A percentile compares a stretch with the other conserved stretches of the same genome.
Conservation (phyloP, 352 stramenopile species). For the Phytophthora citrophthora region DNA sequence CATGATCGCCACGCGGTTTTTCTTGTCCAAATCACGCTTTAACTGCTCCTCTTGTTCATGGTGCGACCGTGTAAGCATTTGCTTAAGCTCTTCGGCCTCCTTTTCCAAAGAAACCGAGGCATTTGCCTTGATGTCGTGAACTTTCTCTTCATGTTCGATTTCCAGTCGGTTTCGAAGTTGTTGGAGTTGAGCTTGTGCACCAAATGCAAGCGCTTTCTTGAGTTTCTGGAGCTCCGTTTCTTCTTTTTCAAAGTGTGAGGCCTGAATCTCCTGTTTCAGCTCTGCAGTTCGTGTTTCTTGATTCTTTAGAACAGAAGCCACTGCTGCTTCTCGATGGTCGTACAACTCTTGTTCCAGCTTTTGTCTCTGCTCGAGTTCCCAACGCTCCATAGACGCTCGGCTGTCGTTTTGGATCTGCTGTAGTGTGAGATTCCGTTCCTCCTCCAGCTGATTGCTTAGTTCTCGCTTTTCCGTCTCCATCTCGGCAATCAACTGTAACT, state of each 20-base stretch:
- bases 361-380: conserved; percentile 54
- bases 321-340: conserved; percentile 43
- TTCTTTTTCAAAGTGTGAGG: conserved; percentile 45
- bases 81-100: conserved; percentile 48
- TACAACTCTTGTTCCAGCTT: conserved; percentile 56
- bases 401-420: conserved; percentile 43
- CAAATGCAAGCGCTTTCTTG: conserved; percentile 60
- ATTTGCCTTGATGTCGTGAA: conserved; percentile 33
- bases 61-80: conserved; percentile 48
- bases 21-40: conserved; percentile 47
- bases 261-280: conserved; percentile 52
- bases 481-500: conserved; percentile 45
- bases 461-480: conserved; percentile 40
- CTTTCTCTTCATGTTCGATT: conserved; percentile 42
- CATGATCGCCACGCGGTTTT: conserved; percentile 52
- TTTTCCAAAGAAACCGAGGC: conserved; percentile 38
- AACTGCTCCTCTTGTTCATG: conserved; percentile 45
- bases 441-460: conserved; percentile 41
- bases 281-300: conserved; percentile 55
- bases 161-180: conserved; percentile 56
- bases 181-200: conserved; percentile 66
- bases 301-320: conserved; percentile 38
- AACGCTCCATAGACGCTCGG: conserved; percentile 29
- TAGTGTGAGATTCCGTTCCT: conserved; percentile 41
- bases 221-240: conserved; percentile 61